Evolutionary conservation across 2,329 filamentous ascomycete species (phyloP).

Genomic region (Colletotrichum cuscutae): DNA sequence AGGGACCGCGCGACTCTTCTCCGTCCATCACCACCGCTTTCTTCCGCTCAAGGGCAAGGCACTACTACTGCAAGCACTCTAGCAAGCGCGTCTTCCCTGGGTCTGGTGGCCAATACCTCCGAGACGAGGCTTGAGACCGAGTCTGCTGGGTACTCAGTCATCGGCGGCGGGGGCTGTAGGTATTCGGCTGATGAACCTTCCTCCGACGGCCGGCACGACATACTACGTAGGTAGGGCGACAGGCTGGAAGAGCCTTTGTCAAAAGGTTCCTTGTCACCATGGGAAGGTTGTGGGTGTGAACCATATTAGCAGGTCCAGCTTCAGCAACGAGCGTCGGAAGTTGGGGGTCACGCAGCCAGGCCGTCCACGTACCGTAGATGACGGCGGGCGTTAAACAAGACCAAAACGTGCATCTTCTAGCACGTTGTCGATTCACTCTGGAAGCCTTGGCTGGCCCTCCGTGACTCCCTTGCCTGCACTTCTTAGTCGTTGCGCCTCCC

Average conservation of each 20-base stretch:
- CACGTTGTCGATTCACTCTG: conserved; percentile 1
- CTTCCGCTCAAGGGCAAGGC: neutral
- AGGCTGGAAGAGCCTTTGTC: neutral
- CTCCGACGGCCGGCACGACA: neutral
- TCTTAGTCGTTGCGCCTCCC: neutral
- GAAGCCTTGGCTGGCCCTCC: conserved; percentile 24
- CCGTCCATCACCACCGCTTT: conserved; percentile 19
- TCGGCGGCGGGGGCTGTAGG: conserved; percentile 3
- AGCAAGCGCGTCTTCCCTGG: conserved; percentile 1
- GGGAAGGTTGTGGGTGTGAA: neutral
- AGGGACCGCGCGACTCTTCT: neutral
- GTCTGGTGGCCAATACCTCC: neutral
- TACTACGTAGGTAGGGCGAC: neutral
- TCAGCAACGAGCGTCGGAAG: neutral
- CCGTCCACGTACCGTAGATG: conserved; percentile 4
- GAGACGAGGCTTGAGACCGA: conserved; percentile 20
- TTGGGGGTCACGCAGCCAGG: conserved; percentile 8
- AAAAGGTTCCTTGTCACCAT: neutral
- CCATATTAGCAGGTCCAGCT: neutral
- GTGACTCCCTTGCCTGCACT: conserved; percentile 5
- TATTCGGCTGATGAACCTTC: neutral
- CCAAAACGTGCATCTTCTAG: conserved; percentile 16
- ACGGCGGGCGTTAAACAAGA: neutral
- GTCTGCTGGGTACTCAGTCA: neutral
- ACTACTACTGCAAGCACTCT: conserved; percentile 33